A percentile compares a stretch with the other conserved stretches of the same genome.
Conservation (phyloP, 2,329 filamentous ascomycete genomes). For the Dothidotthia symphoricarpi region DNA sequence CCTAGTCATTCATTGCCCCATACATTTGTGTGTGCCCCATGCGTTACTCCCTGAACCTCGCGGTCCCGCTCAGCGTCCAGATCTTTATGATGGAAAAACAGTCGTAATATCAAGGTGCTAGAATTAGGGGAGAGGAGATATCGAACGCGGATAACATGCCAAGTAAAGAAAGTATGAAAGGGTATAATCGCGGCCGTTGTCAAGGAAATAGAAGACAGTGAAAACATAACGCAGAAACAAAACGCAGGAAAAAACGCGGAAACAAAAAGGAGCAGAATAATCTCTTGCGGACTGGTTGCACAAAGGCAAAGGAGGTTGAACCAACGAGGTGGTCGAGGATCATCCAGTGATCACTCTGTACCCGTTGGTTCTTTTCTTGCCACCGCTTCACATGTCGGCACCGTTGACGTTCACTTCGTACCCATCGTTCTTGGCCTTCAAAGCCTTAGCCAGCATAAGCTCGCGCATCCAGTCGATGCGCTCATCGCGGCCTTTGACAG, state of each 20-base stretch:
- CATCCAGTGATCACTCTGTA: background rate
- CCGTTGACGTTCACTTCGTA: constrained; percentile 82
- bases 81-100: constrained; percentile 10
- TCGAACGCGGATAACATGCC: constrained; percentile 3
- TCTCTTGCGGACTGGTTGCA: no score
- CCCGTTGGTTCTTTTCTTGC: background rate
- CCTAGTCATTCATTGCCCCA: no score
- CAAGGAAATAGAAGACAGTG: constrained; percentile 10
- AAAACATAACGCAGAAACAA: constrained; percentile 5
- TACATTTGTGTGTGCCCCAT: no score
- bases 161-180: constrained; percentile 20
- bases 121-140: constrained; percentile 9
- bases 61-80: constrained; percentile 18
- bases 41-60: constrained; percentile 20
- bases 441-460: constrained; percentile 84
- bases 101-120: constrained; percentile 12
- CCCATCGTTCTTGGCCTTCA: constrained; percentile 79
- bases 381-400: constrained; percentile 23
- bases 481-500: constrained; percentile 81
- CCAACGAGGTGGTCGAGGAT: background rate
- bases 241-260: constrained; percentile 7
- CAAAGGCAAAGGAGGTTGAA: constrained; percentile 4
- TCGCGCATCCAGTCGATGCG: constrained; percentile 97
- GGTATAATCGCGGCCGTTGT: constrained; percentile 33
- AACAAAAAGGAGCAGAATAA: constrained; percentile 7